Base-by-base conservation (phyloP, 192 early-diverging fungal genomes). In the Podila horticola region DNA sequence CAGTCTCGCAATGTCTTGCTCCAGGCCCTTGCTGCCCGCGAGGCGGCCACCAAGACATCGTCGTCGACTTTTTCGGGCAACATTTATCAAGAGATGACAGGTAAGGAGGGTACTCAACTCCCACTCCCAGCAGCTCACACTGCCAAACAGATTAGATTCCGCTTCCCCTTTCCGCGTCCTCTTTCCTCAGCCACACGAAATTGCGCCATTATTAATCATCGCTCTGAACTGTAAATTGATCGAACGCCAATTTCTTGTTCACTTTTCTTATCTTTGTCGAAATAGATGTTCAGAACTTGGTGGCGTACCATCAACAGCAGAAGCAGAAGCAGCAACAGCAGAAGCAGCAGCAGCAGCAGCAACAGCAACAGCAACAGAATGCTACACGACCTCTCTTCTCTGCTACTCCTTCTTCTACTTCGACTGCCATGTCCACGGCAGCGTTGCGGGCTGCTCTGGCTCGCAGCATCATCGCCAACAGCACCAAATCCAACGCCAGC, bases 61-160 rank as follows among this genome's bases (percentile, higher is more conserved):
- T 22, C 63, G 67, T 45, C 41, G 41, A 8, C 60, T 19, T 29
- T 50, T 66, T 31, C 52, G 0, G 52, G 52, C 52, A 55, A 55
- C 52, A 64, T 81, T 7, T 66, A 72, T 69, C 75, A 67, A 58
- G 61, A 67, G 26, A 49, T 81, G 20, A 59, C 77, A 63, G 67
- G 77, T 81, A 79, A 38, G 5, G 72, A 30, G 1, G 41, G 11
- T n/a, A n/a, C n/a, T n/a, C n/a, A n/a, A n/a, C n/a, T n/a, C n/a
- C n/a, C 41, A 15, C 41, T 45, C 15, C 41, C 41, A 45, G 15
- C 11, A 45, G 41, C 41, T 45, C 41, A 45, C 41, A 17, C 41
- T 59, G n/a, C 28, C 34, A 11, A 11, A 19, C 11, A 17, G 15
- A 17, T 60, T 24, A 58, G 30, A 17, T 61, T 28, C 33, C 15